Evolutionary conservation across 2,329 filamentous ascomycete species (phyloP), one percentile per base, ranked within the genome.

Genomic region (Curvularia lunata): DNA sequence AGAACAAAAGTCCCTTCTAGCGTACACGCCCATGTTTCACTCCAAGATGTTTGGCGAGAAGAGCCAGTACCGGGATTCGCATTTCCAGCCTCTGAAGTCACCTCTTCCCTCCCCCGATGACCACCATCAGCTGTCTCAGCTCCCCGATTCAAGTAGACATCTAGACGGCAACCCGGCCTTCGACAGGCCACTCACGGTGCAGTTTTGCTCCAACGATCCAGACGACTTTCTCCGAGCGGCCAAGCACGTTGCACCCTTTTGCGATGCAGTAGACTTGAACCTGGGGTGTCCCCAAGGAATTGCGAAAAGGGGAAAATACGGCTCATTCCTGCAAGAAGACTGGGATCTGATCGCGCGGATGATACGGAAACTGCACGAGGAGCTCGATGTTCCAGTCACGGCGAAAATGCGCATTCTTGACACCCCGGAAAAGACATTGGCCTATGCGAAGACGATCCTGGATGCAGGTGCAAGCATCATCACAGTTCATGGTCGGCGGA

Each of bases 281-380:
- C 82, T 99, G 4, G 95, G 95, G 7, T 99, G 95, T 78, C 95
- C 95, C 0, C 95, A 99, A 74, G 94, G 94, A 1, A 99, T 99
- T 66, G 95, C 95, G 32, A 86, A 87, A 74, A 91, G 90, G 74
- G 95, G 95, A 8, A 88, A 91, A 74, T 99, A 99, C 71, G 95
- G 95, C 21, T 90, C 94, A 0, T 99, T 98, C 71, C 77, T 99
- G 66, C 95, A 99, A 77, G 95, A 99, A 75, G 90, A 98, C 70
- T 92, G 92, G 81, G 86, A 88, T 21, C 80, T 96, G 54, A 90
- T 99, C 56, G 89, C 88, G 71, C 83, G 83, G n/a, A 82, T 99
- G 72, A 91, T 99, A 71, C 88, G 89, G 68, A 91, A 81, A n/a
- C 81, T 98, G 45, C 91, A 97, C 73, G 84, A 84, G 40, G 85